A percentile compares a stretch with the other conserved stretches of the same genome.
Evolutionary conservation across 176 grass and related monocot genomes (phyloP).

Genomic region (Elymus sibiricus): DNA sequence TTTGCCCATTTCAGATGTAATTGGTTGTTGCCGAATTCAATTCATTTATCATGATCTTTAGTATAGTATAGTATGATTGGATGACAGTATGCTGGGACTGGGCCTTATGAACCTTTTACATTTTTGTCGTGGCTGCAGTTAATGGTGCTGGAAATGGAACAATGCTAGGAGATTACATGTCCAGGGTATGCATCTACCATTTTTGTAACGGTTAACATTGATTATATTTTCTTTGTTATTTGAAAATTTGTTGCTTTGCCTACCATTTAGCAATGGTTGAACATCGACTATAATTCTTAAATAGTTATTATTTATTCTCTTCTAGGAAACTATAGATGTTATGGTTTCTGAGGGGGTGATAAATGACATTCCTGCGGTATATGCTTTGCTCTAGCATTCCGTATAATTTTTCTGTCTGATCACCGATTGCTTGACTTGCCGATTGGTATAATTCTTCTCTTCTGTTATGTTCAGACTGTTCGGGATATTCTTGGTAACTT

Average conservation of each 20-base stretch:
- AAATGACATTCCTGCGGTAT: slow-evolving; percentile 25
- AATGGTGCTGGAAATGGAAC: slow-evolving; percentile 57
- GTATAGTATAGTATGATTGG: background rate
- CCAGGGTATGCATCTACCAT: slow-evolving; percentile 47
- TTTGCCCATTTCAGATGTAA: background rate
- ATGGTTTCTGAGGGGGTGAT: slow-evolving; percentile 14
- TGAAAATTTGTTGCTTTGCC: background rate
- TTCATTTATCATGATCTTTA: background rate
- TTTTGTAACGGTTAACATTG: background rate
- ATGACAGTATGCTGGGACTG: background rate
- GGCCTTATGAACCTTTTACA: slow-evolving; percentile 6
- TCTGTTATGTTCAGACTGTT: slow-evolving; percentile 57
- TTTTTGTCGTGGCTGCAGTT: slow-evolving; percentile 33
- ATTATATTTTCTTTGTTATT: background rate
- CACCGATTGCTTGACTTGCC: background rate
- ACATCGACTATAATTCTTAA: background rate
- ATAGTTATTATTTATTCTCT: background rate
- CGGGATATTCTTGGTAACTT: slow-evolving; percentile 71
- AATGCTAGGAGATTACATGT: slow-evolving; percentile 53
- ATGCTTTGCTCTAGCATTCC: slow-evolving; percentile 17
- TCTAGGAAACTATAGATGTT: slow-evolving; percentile 33
- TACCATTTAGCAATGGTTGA: background rate
- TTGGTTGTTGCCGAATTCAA: background rate
- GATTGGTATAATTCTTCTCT: background rate
- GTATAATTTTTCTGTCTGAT: slow-evolving; percentile 7